These are phyloP conservation scores for Gnetum montanum DNA, from an alignment of 75 land plant species.

Conservation along the genomic window DNA sequence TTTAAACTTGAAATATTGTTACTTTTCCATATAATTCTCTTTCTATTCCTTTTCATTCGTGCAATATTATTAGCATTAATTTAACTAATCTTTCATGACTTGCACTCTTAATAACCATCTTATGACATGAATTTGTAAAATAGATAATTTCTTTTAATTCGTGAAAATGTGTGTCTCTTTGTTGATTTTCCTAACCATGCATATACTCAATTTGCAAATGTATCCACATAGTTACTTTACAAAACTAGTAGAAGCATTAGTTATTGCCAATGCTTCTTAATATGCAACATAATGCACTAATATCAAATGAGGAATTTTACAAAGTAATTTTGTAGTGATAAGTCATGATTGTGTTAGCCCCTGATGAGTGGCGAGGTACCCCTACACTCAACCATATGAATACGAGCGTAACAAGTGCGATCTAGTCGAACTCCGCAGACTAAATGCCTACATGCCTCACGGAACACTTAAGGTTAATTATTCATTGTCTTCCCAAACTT, in stretches of 20 bases:
- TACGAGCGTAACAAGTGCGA: too few species aligned
- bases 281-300: not conserved
- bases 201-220: not conserved
- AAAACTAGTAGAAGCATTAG: not conserved
- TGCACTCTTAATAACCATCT: not conserved
- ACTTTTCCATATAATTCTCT: not conserved
- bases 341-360: too few species aligned
- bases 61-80: not conserved
- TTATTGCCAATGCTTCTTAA: not conserved
- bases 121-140: not conserved
- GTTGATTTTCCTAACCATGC: not conserved
- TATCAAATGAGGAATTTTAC: not conserved
- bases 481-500: too few species aligned
- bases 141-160: not conserved
- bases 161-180: not conserved
- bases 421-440: too few species aligned
- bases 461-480: too few species aligned
- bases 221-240: not conserved
- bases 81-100: not conserved
- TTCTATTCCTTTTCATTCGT: not conserved
- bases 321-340: not conserved
- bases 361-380: too few species aligned
- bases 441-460: too few species aligned
- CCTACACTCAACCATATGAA: too few species aligned
- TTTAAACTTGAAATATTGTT: not conserved